Percentiles rank a stretch among this genome's conserved stretches.
phyloP scores from a whole-genome alignment of 352 stramenopile genomes.

The Phytophthora syringae region DNA sequence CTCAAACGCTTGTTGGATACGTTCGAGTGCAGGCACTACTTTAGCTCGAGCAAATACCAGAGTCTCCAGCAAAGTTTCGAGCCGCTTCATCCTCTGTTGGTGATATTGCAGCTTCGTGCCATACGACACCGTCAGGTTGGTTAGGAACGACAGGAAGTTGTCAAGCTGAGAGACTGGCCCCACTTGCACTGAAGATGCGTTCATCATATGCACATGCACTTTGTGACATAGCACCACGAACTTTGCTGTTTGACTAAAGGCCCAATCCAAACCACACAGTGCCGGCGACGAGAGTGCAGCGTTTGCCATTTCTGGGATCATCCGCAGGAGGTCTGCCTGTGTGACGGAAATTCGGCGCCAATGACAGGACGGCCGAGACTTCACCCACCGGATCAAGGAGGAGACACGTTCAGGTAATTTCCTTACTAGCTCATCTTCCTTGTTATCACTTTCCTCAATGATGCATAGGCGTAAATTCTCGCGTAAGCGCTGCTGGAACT shows the following conservation, averaged over 20 bases:
- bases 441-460: slow-evolving; percentile 18
- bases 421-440: not conserved
- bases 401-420: not conserved
- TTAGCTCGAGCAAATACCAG: slow-evolving; percentile 22
- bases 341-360: slow-evolving; percentile 29
- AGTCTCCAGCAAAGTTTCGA: slow-evolving; percentile 15
- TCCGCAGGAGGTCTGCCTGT: slow-evolving; percentile 5
- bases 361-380: slow-evolving; percentile 29
- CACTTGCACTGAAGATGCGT: not conserved
- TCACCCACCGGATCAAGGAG: slow-evolving; percentile 21
- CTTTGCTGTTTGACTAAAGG: slow-evolving; percentile 2
- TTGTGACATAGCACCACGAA: slow-evolving; percentile 18
- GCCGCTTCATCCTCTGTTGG: slow-evolving; percentile 4
- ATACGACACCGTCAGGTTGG: slow-evolving; percentile 22
- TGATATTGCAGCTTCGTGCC: not conserved
- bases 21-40: slow-evolving; percentile 20
- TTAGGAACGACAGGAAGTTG: slow-evolving; percentile 37
- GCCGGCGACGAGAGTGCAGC: slow-evolving; percentile 9
- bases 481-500: slow-evolving; percentile 41
- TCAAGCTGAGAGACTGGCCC: slow-evolving; percentile 23
- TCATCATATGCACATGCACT: slow-evolving; percentile 18
- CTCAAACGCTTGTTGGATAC: slow-evolving; percentile 7
- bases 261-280: slow-evolving; percentile 14
- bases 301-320: slow-evolving; percentile 19
- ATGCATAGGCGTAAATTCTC: slow-evolving; percentile 59